Percentiles rank a stretch among this genome's conserved stretches.
Conservation (phyloP, 1,139 yeast genomes). For the Pneumocystis jirovecii region DNA sequence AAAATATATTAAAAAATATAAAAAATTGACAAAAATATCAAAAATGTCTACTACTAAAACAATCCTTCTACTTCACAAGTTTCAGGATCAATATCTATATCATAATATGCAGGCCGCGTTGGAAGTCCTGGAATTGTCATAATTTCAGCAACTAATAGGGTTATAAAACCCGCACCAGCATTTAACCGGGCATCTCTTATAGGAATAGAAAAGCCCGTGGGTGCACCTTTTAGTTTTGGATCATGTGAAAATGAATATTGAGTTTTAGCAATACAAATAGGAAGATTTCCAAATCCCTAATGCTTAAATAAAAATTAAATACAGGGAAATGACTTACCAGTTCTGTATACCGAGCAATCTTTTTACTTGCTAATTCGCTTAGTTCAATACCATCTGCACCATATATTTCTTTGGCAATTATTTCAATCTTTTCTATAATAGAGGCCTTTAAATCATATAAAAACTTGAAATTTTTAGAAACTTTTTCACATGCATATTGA, state of each 20-base stretch:
- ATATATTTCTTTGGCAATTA: conserved; percentile 82
- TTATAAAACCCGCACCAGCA: conserved; percentile 91
- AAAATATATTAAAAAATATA: background rate
- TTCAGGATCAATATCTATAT: conserved; percentile 72
- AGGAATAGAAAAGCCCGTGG: conserved; percentile 86
- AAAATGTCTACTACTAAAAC: conserved; percentile 34
- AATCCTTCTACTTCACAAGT: conserved; percentile 92
- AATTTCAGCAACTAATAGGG: conserved; percentile 93
- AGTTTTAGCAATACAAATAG: conserved; percentile 94
- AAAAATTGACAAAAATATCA: background rate
- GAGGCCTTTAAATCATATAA: conserved; percentile 53
- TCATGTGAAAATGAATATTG: conserved; percentile 94
- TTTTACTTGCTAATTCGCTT: conserved; percentile 67
- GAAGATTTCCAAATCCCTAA: conserved; percentile 72
- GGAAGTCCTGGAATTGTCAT: conserved; percentile 97
- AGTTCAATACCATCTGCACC: conserved; percentile 87
- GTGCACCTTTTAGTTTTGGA: conserved; percentile 85
- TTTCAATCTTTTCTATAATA: conserved; percentile 68
- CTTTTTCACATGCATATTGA: conserved; percentile 49
- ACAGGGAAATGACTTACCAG: conserved; percentile 27
- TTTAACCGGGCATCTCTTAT: conserved; percentile 88
- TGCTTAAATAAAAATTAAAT: background rate
- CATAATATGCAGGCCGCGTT: conserved; percentile 92
- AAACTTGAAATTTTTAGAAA: conserved; percentile 44
- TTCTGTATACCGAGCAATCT: conserved; percentile 66